A percentile compares a stretch with the other conserved stretches of the same genome.
Conservation (phyloP, 495 filamentous ascomycete species). For the Oleoguttula mirabilis region DNA sequence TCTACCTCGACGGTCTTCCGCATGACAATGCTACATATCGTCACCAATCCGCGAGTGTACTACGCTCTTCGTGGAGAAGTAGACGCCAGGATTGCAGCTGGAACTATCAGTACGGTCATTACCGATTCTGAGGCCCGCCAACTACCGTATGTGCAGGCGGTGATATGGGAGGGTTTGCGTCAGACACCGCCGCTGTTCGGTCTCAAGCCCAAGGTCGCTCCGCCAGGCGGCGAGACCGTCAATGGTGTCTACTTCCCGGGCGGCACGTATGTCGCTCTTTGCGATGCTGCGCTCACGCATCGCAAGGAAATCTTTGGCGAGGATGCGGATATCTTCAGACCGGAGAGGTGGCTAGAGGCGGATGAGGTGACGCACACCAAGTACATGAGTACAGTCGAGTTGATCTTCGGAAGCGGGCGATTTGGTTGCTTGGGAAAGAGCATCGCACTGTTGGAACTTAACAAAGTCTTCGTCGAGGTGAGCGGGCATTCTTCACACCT, state of each 20-base stretch:
- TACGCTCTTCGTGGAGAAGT: slow-evolving; percentile 16
- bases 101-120: slow-evolving; percentile 12
- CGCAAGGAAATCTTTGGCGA: slow-evolving; percentile 24
- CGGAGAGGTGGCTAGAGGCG: slow-evolving; percentile 23
- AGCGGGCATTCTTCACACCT: too few species aligned
- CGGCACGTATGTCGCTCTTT: slow-evolving; percentile 37
- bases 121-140: slow-evolving; percentile 13
- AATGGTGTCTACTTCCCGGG: slow-evolving; percentile 39
- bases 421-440: slow-evolving; percentile 31
- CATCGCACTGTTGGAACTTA: slow-evolving; percentile 35
- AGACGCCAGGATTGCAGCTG: slow-evolving; percentile 8
- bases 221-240: slow-evolving; percentile 40
- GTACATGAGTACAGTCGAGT: slow-evolving; percentile 9
- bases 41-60: slow-evolving; percentile 13
- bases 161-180: slow-evolving; percentile 18
- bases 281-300: slow-evolving; percentile 22
- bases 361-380: slow-evolving; percentile 3
- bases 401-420: slow-evolving; percentile 30
- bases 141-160: slow-evolving; percentile 18
- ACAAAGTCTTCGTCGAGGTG: slow-evolving; percentile 47
- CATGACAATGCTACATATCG: slow-evolving; percentile 12
- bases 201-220: slow-evolving; percentile 34
- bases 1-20: slow-evolving; percentile 21
- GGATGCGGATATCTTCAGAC: slow-evolving; percentile 24
- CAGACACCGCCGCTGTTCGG: slow-evolving; percentile 20